These are phyloP conservation scores for Picea sitchensis DNA, from an alignment of 75 land plant species.

Conservation along the genomic window DNA sequence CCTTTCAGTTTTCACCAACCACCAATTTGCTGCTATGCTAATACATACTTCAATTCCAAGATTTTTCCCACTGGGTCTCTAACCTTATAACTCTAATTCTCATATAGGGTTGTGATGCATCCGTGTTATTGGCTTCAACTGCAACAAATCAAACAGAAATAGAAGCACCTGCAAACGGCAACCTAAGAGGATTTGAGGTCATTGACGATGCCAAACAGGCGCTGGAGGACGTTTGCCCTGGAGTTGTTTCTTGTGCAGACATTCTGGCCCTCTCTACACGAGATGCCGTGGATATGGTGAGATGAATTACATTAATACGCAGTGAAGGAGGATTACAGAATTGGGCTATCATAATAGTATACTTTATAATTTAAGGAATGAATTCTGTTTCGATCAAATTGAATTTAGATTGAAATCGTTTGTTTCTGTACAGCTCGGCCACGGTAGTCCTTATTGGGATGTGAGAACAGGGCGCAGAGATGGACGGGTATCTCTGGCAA, in stretches of 20 bases:
- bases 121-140: slow-evolving; percentile 13
- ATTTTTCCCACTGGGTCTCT: too few relatives aligned
- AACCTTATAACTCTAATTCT: not conserved
- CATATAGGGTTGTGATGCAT: slow-evolving; percentile 22
- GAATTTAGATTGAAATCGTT: too few relatives aligned
- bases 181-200: slow-evolving; percentile 19
- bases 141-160: slow-evolving; percentile 15
- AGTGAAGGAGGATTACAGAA: too few relatives aligned
- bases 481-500: slow-evolving; percentile 22
- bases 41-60: too few relatives aligned
- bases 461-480: slow-evolving; percentile 45
- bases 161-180: slow-evolving; percentile 7
- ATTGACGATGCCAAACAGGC: slow-evolving; percentile 28
- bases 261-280: slow-evolving; percentile 30
- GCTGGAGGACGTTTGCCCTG: slow-evolving; percentile 15
- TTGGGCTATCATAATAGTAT: too few relatives aligned
- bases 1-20: too few relatives aligned
- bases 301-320: not conserved
- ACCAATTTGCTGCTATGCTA: too few relatives aligned
- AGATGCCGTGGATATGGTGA: slow-evolving; percentile 23
- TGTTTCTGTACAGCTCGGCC: too few relatives aligned
- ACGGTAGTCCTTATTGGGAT: slow-evolving; percentile 18
- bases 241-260: slow-evolving; percentile 32
- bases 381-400: too few relatives aligned
- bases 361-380: too few relatives aligned